Evolutionary conservation across 495 filamentous ascomycete genomes (phyloP).

Genomic region (Aspergillus biplanus): DNA sequence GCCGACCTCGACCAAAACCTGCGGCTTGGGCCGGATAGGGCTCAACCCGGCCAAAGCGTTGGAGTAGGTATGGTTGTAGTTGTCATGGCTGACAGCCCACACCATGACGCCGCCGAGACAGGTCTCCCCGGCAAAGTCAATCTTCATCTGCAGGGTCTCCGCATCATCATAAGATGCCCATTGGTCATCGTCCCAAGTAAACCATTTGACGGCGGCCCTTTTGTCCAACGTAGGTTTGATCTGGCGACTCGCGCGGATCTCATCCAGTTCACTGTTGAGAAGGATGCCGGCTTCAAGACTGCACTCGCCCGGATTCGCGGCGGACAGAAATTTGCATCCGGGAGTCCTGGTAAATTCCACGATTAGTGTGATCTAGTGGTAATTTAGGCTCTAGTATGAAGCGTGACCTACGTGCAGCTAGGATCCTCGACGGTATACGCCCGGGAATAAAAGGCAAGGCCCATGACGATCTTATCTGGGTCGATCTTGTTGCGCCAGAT

Average conservation of each 20-base stretch:
- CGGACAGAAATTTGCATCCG: conserved; percentile 26
- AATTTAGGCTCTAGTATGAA: no score
- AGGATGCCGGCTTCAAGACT: conserved; percentile 24
- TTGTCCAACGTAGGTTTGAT: conserved; percentile 12
- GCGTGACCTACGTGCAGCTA: conserved; percentile 27
- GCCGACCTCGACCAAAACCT: not conserved
- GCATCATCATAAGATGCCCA: conserved; percentile 49
- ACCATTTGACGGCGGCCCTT: conserved; percentile 25
- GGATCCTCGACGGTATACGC: conserved; percentile 38
- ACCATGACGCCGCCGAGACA: conserved; percentile 51
- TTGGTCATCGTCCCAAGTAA: conserved; percentile 45
- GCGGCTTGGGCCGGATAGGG: not conserved
- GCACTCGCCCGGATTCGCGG: conserved; percentile 32
- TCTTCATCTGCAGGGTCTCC: conserved; percentile 32
- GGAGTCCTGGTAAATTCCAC: no score
- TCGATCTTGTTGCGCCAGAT: conserved; percentile 40
- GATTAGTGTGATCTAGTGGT: no score
- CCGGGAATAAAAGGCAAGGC: conserved; percentile 43
- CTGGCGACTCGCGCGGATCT: conserved; percentile 10
- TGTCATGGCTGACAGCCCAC: conserved; percentile 36
- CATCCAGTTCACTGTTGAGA: conserved; percentile 17
- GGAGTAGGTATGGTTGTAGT: conserved; percentile 4
- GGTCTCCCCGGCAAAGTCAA: conserved; percentile 35
- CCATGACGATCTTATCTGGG: conserved; percentile 38
- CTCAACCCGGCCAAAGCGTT: not conserved